Evolutionary conservation across 192 early-diverging fungal species (phyloP).

Genomic region (Chytriomyces sp.): DNA sequence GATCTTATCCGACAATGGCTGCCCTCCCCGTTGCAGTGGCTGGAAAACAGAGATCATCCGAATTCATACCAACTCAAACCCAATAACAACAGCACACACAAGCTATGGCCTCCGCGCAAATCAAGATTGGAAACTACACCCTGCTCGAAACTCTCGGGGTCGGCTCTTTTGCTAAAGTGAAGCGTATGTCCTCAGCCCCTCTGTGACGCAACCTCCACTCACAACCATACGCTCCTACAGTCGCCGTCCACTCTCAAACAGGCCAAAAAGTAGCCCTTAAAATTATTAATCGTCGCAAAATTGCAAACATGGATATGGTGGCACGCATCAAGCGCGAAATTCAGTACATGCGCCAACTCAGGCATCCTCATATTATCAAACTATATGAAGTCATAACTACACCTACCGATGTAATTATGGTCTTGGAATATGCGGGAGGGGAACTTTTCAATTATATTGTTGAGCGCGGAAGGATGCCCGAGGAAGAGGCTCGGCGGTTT

Average conservation of each 20-base stretch:
- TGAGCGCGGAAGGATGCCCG: slow-evolving; percentile 65
- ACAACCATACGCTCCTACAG: too few species aligned
- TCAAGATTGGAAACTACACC: slow-evolving; percentile 84
- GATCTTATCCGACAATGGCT: slow-evolving; percentile 29
- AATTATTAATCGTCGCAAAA: slow-evolving; percentile 90
- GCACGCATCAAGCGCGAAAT: slow-evolving; percentile 95
- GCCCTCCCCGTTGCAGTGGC: not conserved
- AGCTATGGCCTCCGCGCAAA: slow-evolving; percentile 49
- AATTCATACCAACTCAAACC: not conserved
- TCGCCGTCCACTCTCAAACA: slow-evolving; percentile 94
- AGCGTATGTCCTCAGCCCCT: slow-evolving; percentile 63
- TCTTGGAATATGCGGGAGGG: slow-evolving; percentile 93
- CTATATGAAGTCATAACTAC: slow-evolving; percentile 98
- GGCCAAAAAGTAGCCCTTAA: slow-evolving; percentile 96
- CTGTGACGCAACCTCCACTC: not conserved
- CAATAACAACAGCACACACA: not conserved
- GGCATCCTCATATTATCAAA: slow-evolving; percentile 99
- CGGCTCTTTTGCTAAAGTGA: slow-evolving; percentile 98
- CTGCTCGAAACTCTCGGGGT: slow-evolving; percentile 94
- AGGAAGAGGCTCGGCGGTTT: slow-evolving; percentile 54
- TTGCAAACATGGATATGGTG: slow-evolving; percentile 94
- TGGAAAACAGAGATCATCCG: not conserved
- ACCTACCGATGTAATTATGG: slow-evolving; percentile 95
- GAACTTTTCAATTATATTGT: slow-evolving; percentile 97
- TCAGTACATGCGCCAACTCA: slow-evolving; percentile 86